These are phyloP conservation scores for Penicillium desertorum DNA, from an alignment of 495 filamentous ascomycete species.

Conservation along the genomic window DNA sequence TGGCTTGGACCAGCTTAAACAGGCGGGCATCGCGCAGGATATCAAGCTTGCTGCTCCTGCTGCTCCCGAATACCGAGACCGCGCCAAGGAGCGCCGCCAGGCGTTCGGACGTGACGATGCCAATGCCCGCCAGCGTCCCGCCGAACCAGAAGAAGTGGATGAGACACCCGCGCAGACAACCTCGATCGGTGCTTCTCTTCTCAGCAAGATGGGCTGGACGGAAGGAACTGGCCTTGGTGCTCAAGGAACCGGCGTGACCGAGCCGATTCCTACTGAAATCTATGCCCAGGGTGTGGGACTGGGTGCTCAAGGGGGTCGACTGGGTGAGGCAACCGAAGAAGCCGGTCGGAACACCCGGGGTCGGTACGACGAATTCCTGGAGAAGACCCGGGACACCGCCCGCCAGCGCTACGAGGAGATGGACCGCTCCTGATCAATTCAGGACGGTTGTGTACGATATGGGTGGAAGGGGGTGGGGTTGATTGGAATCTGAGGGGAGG, in stretches of 20 bases:
- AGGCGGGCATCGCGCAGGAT: not conserved
- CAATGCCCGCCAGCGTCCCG: constrained; percentile 33
- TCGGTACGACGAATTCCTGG: constrained; percentile 70
- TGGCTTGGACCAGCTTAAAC: not conserved
- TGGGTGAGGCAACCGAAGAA: constrained; percentile 82
- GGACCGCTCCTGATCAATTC: constrained; percentile 26
- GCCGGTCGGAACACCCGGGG: constrained; percentile 70
- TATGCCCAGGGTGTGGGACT: constrained; percentile 84
- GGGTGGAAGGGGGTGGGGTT: not conserved
- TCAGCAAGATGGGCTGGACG: constrained; percentile 91
- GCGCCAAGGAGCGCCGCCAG: constrained; percentile 76
- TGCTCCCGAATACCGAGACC: constrained; percentile 66
- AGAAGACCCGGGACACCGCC: constrained; percentile 75
- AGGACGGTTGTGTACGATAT: not conserved
- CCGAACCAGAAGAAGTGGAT: constrained; percentile 34
- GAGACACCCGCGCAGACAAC: constrained; percentile 41
- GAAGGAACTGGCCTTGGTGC: constrained; percentile 79
- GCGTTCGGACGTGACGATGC: constrained; percentile 67
- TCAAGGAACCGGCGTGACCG: constrained; percentile 71
- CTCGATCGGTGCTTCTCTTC: constrained; percentile 81
- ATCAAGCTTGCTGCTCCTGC: not conserved
- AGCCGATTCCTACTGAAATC: constrained; percentile 72
- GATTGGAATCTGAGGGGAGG: not conserved
- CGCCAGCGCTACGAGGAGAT: constrained; percentile 74
- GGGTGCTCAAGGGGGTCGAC: constrained; percentile 76